Base-by-base conservation (phyloP, 495 filamentous ascomycete species). In the Cryomyces antarcticus region DNA sequence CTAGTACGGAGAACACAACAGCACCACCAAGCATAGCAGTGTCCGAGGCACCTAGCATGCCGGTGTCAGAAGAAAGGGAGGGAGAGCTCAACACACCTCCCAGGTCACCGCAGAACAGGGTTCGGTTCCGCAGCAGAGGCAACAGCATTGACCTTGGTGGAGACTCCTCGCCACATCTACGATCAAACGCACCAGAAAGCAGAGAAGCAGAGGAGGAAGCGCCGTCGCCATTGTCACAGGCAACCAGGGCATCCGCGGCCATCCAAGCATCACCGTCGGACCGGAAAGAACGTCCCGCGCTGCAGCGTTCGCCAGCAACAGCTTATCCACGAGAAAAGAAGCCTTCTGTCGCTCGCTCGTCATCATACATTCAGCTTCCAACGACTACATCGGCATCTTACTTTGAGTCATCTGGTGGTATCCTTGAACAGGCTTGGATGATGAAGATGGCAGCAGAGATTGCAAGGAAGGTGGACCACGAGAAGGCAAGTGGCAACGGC, bases 401-500 rank as follows among this genome's bases (percentile, higher is more conserved):
- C 7, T 12, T 9, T 43, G 28, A 51, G 31, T 43, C 60, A 17
- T 47, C 57, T 28, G 62, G 64, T 11, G 71, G 75, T 12, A 74
- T 84, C 12, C 62, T 93, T 30, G 81, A 93, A 49, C 79, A 86
- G 56, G 80, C 81, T 0, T 86, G 87, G 72, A 77, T 95, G 49
- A 78, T 79, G 64, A 85, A 86, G 62, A 80, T 97, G 60, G 87
- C 88, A 5, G 72, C 73, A 38, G 88, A 97, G 60, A 86, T 95
- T 38, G 84, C 84, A 35, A 70, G 79, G 49, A 78, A 80, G 28
- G 78, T 88, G 48, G 76, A 85, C 44, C 82, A 93, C 40, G 71
- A 84, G 53, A 76, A 77, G 33, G 33, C 33, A 1, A 13, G 2
- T 3, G 33, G 33, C 9, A 13, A 13, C 12, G 33, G 33, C 9